phyloP scores from a whole-genome alignment of 176 grass and related monocot species.

The Stipa capillata region DNA sequence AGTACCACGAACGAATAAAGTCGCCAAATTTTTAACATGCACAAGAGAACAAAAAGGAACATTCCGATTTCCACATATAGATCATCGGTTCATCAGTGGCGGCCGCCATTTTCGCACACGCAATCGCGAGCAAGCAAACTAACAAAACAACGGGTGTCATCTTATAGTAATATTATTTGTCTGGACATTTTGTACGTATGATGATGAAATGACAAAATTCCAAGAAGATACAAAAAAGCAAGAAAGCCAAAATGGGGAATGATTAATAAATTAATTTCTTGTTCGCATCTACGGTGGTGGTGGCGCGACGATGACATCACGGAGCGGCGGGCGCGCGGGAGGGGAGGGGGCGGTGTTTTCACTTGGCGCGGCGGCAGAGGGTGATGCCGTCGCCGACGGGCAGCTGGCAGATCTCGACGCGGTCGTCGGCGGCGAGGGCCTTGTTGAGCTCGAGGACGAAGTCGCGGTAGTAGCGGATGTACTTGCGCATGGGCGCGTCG shows the following conservation, averaged over 20 bases:
- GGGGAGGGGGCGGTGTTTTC: background rate
- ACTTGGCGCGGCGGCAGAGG: constrained; percentile 74
- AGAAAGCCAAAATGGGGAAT: background rate
- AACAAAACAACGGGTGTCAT: background rate
- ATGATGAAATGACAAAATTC: background rate
- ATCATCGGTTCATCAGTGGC: background rate
- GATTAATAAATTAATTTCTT: constrained; percentile 5
- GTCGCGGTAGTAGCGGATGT: constrained; percentile 81
- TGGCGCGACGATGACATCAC: background rate
- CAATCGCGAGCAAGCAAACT: background rate
- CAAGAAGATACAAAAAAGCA: background rate
- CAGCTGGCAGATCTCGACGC: constrained; percentile 94
- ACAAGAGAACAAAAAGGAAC: background rate
- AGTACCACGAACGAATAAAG: background rate
- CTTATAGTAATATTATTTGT: background rate
- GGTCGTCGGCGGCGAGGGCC: constrained; percentile 75
- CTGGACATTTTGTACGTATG: background rate
- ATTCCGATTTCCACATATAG: background rate
- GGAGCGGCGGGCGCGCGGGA: background rate
- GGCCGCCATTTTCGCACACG: background rate
- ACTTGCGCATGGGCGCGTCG: constrained; percentile 83
- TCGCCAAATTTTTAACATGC: background rate
- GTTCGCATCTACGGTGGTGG: background rate
- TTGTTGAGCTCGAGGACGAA: constrained; percentile 91
- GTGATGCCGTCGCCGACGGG: constrained; percentile 89